Conservation (phyloP, 176 grass and related monocot species). For the Carex cristatella region DNA sequence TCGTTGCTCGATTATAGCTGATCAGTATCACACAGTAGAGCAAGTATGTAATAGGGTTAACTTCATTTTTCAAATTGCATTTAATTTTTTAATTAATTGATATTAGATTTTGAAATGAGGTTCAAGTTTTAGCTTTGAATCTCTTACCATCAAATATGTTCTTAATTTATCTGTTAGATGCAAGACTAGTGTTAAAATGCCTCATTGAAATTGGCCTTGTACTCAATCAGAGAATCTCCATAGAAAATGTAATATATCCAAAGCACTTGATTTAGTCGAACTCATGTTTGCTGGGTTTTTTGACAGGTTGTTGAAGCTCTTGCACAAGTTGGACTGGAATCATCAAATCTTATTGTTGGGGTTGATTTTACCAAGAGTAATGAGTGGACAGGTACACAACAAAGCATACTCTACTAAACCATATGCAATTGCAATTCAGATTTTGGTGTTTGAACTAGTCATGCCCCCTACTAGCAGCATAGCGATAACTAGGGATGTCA, state of each 20-base stretch:
- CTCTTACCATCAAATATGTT: background rate
- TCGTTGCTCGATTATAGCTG: slow-evolving; percentile 1
- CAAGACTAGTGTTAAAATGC: background rate
- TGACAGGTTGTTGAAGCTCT: slow-evolving; percentile 15
- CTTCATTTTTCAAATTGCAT: background rate
- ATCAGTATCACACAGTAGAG: slow-evolving; percentile 11
- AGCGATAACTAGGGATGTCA: too few relatives aligned
- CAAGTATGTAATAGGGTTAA: background rate
- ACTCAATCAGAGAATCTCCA: background rate
- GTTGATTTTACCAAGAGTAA: slow-evolving; percentile 27
- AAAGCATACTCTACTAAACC: background rate
- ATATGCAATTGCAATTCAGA: background rate
- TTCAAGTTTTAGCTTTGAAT: background rate
- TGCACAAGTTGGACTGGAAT: slow-evolving; percentile 15
- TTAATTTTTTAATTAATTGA: background rate
- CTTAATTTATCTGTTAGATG: background rate
- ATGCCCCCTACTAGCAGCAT: too few relatives aligned
- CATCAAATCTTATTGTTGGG: slow-evolving; percentile 26
- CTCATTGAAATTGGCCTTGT: background rate
- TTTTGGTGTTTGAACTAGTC: background rate
- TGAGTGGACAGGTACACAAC: slow-evolving; percentile 17
- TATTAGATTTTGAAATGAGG: background rate
- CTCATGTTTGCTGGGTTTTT: background rate
- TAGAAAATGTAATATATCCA: too few relatives aligned
- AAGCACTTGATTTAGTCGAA: background rate